phyloP scores from a whole-genome alignment of 805 yeast species.

The Candida schatavii region DNA sequence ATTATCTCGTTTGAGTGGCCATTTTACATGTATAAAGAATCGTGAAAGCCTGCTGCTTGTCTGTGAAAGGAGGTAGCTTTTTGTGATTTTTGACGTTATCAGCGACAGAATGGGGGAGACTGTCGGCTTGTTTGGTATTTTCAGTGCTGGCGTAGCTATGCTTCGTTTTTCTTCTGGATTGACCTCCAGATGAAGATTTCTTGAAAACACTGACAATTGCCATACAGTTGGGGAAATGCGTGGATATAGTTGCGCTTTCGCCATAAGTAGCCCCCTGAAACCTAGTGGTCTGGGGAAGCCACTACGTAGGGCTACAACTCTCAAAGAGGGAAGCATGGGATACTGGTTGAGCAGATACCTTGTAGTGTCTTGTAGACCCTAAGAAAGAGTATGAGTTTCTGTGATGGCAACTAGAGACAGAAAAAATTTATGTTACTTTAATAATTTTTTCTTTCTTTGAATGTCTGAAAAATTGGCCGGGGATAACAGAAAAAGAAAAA shows the following conservation, averaged over 20 bases:
- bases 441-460: too few relatives aligned
- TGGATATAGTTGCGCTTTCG: neutral
- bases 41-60: constrained; percentile 30
- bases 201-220: neutral
- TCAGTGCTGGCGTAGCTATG: neutral
- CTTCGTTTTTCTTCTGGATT: too few relatives aligned
- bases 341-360: constrained; percentile 5
- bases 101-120: too few relatives aligned
- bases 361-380: neutral
- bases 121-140: too few relatives aligned
- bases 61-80: constrained; percentile 24
- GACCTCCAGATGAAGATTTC: too few relatives aligned
- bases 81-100: constrained; percentile 10
- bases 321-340: neutral
- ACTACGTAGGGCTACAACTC: neutral
- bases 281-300: neutral
- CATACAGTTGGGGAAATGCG: neutral
- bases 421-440: too few relatives aligned
- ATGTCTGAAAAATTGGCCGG: neutral
- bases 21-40: constrained; percentile 38
- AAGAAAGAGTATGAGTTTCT: neutral
- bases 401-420: neutral
- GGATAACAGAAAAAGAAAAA: neutral
- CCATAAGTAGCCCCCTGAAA: neutral
- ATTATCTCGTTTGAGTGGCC: constrained; percentile 48